Evolutionary conservation across 1,284 basidiomycete genomes (phyloP).

Genomic region (Chalciporus piperatoides): DNA sequence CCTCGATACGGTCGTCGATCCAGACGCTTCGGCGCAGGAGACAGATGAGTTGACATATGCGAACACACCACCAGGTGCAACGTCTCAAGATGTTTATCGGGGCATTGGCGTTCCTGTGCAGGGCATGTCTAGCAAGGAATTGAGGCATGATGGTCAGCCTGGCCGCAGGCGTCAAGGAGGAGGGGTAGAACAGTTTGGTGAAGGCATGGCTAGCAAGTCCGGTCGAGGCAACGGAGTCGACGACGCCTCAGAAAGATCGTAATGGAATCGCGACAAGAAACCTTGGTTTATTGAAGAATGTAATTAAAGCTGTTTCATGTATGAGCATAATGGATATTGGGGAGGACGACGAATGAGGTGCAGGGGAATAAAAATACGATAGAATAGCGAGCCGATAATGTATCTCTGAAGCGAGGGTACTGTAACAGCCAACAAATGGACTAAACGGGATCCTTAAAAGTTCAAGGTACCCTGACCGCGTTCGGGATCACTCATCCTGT

Average conservation of each 20-base stretch:
- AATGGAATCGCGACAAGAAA: not conserved
- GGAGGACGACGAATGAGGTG: conserved; percentile 5
- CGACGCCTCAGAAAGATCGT: not conserved
- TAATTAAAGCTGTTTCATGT: not conserved
- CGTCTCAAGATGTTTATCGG: conserved; percentile 26
- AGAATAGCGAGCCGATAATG: not conserved
- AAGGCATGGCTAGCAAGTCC: not conserved
- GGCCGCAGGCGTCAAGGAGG: conserved; percentile 23
- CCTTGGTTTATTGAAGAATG: not conserved
- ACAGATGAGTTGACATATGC: not conserved
- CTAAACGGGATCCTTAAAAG: conserved; percentile 30
- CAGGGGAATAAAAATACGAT: conserved; percentile 6
- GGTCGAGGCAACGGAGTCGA: not conserved
- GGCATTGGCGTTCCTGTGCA: conserved; percentile 22
- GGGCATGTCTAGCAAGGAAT: conserved; percentile 31
- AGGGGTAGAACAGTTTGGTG: conserved; percentile 19
- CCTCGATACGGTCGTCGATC: conserved; percentile 24
- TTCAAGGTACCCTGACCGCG: conserved; percentile 57
- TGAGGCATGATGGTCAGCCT: conserved; percentile 25
- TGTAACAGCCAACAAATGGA: not conserved
- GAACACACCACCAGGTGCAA: conserved; percentile 21
- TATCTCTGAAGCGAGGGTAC: not conserved
- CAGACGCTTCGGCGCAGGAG: conserved; percentile 20
- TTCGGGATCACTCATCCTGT: conserved; percentile 80
- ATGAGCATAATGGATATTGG: not conserved